Evolutionary conservation across 768 basidiomycete species (phyloP).

Genomic region (Trametes punicea): DNA sequence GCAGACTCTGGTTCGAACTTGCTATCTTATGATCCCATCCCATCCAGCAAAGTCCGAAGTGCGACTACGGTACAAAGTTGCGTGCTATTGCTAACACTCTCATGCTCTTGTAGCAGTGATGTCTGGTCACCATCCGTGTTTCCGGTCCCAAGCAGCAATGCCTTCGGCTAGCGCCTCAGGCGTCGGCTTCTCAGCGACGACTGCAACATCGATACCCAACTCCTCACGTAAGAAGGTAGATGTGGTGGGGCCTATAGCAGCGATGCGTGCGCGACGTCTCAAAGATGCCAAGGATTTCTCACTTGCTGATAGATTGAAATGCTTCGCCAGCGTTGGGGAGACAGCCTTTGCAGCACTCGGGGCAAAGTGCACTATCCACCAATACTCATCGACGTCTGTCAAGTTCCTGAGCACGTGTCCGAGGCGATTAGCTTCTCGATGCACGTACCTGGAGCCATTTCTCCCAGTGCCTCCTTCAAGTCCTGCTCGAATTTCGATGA

Average conservation of each 20-base stretch:
- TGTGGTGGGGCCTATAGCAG: conserved; percentile 72
- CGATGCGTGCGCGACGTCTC: conserved; percentile 31
- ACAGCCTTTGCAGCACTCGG: conserved; percentile 66
- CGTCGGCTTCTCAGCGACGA: conserved; percentile 51
- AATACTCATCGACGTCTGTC: conserved; percentile 22
- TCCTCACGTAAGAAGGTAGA: conserved; percentile 45
- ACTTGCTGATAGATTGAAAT: conserved; percentile 40
- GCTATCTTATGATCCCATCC: no score
- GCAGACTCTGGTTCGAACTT: conserved; percentile 14
- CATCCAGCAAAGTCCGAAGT: no score
- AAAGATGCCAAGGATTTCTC: not conserved
- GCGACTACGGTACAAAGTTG: no score
- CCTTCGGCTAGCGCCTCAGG: conserved; percentile 44
- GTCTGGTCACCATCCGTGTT: not conserved
- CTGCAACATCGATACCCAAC: conserved; percentile 49
- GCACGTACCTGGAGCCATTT: not conserved
- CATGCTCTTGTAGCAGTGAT: not conserved
- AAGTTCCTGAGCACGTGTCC: not conserved
- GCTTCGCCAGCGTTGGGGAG: conserved; percentile 43
- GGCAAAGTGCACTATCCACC: conserved; percentile 78
- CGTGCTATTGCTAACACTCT: no score
- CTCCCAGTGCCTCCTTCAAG: conserved; percentile 27
- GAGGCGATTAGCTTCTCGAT: not conserved
- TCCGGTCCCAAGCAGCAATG: conserved; percentile 14
- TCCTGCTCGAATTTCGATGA: conserved; percentile 48